Base-by-base conservation (phyloP, 495 filamentous ascomycete species). In the Penicillium macrosclerotiorum region DNA sequence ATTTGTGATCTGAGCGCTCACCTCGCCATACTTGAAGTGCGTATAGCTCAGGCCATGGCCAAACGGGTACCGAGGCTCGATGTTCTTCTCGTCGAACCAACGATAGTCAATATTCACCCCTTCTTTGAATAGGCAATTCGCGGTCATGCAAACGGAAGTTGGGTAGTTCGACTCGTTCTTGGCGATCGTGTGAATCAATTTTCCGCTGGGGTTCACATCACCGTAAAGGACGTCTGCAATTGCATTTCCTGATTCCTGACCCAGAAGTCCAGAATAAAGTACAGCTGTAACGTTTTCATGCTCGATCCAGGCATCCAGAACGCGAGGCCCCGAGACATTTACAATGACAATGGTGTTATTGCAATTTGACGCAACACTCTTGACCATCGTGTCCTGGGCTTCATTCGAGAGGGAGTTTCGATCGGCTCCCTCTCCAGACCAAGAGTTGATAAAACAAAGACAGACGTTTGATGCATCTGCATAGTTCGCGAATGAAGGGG, bases 231-330 rank as follows among this genome's bases (percentile, higher is more conserved):
- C 64, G 54, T 89, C 85, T 2, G 79, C 80, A 0, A 95, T 66
- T 0, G 88, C 79, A 26, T 84, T 81, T 5, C 89, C 89, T n/a
- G 77, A 83, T 49, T 93, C 88, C 59, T 93, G 82, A n/a, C 88
- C 86, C 0, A 87, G 86, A 0, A 93, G 72, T 57, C 89, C 82
- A n/a, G 84, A 88, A 37, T 84, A 76, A 11, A 95, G 55, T 0
- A 93, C 76, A 1, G 80, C 88, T 38, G 86, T 89, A 47, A 95
- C 73, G 49, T 77, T 80, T 11, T 78, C 75, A 4, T 83, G 59
- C 24, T 64, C 52, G 20, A 72, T 59, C 69, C 69, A 76, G 1
- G 54, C 42, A 27, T 68, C 60, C 8, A 85, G 76, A 3, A 58
- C 32, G 8, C 60, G 56, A 29, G 58, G 61, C 14, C 76, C 74